Conservation (phyloP, 768 basidiomycete genomes). For the Termitomyces sp. region DNA sequence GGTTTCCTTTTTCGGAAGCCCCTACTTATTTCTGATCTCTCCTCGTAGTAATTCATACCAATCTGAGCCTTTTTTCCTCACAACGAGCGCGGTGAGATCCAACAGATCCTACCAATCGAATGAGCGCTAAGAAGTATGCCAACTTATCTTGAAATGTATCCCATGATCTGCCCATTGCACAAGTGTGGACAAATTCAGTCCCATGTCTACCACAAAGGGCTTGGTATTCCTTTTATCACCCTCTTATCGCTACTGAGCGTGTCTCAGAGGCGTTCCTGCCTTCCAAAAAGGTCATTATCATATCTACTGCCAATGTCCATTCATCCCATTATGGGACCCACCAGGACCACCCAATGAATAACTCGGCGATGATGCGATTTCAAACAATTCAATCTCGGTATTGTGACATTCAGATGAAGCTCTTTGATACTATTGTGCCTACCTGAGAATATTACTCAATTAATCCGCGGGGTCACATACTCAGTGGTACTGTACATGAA, state of each 20-base stretch:
- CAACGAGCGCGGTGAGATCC: background rate
- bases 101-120: background rate
- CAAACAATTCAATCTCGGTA: background rate
- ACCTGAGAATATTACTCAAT: background rate
- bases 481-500: background rate
- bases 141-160: background rate
- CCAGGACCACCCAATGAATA: background rate
- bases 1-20: slow-evolving; percentile 21
- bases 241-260: background rate
- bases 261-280: background rate
- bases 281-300: background rate
- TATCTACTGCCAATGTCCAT: background rate
- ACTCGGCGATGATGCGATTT: background rate
- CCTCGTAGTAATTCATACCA: too few species aligned
- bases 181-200: background rate
- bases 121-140: background rate
- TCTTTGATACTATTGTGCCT: background rate
- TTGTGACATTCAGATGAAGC: background rate
- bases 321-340: too few species aligned
- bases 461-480: background rate
- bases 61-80: background rate
- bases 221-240: background rate
- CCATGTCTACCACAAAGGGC: background rate
- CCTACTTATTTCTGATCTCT: slow-evolving; percentile 5
- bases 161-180: background rate